Percentiles rank a stretch among this genome's conserved stretches.
Evolutionary conservation across 108 stramenopile genomes (phyloP).

Genomic region (Aurantiochytrium sp.): DNA sequence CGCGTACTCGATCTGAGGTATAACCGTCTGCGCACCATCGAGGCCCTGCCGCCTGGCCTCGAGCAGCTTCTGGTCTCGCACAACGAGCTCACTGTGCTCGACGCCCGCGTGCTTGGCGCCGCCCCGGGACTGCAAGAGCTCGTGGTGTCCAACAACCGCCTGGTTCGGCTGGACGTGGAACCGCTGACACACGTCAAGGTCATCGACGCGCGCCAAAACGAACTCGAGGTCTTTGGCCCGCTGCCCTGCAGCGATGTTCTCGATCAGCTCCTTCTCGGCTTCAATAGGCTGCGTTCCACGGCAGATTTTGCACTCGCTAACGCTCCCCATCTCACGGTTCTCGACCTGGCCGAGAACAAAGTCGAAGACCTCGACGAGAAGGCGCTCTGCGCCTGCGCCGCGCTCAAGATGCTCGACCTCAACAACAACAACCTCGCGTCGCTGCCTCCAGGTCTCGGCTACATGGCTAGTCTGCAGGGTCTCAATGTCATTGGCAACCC

Average conservation of each 20-base stretch:
- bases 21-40: background rate
- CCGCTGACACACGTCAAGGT: background rate
- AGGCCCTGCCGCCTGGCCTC: background rate
- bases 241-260: background rate
- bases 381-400: background rate
- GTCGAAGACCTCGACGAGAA: background rate
- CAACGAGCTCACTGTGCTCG: background rate
- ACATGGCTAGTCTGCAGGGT: background rate
- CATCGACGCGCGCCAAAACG: background rate
- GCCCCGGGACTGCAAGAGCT: background rate
- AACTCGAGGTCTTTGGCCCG: background rate
- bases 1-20: background rate
- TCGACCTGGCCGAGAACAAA: background rate
- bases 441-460: background rate
- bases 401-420: slow-evolving; percentile 9
- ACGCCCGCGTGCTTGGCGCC: background rate
- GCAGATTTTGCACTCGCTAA: background rate
- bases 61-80: background rate
- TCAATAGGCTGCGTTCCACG: background rate
- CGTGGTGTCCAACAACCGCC: background rate
- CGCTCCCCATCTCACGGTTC: background rate
- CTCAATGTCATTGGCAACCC: background rate
- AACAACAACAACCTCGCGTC: background rate
- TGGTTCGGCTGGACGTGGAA: background rate
- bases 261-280: background rate